Percentiles rank a stretch among this genome's conserved stretches.
Evolutionary conservation across 2,329 filamentous ascomycete genomes (phyloP).

Genomic region (Ophiostoma fasciatum): DNA sequence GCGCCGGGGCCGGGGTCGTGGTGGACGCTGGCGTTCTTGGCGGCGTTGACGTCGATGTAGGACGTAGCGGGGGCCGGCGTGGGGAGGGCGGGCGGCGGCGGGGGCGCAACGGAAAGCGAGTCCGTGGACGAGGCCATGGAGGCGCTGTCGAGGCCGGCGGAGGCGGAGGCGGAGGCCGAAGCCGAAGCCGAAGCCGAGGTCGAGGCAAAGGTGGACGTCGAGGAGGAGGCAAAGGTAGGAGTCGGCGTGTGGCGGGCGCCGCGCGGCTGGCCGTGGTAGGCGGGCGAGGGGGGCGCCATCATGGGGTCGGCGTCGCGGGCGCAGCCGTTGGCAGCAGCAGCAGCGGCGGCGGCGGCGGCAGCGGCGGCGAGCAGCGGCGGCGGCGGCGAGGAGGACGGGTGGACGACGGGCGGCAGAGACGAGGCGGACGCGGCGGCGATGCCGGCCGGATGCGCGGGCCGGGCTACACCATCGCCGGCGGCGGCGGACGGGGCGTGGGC

Average conservation of each 20-base stretch:
- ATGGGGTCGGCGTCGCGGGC: slow-evolving; percentile 11
- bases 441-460: not conserved
- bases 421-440: not conserved
- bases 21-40: slow-evolving; percentile 51
- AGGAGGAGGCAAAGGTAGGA: too few species aligned
- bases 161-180: not conserved
- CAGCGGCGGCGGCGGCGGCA: slow-evolving; percentile 7
- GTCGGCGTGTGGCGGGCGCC: too few species aligned
- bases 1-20: slow-evolving; percentile 57
- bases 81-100: too few species aligned
- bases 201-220: too few species aligned
- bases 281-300: slow-evolving; percentile 13
- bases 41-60: slow-evolving; percentile 58
- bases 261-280: slow-evolving; percentile 3
- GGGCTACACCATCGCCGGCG: slow-evolving; percentile 4
- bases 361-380: slow-evolving; percentile 1
- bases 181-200: too few species aligned
- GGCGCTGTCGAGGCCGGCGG: slow-evolving; percentile 9
- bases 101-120: slow-evolving; percentile 21
- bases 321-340: slow-evolving; percentile 12
- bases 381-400: not conserved
- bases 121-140: slow-evolving; percentile 40
- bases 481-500: slow-evolving; percentile 21
- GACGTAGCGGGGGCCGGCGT: too few species aligned
- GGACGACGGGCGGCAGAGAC: not conserved